Evolutionary conservation across 78 protist genomes (phyloP), one percentile per base, ranked within the genome.

Genomic region (Monosiga brevicollis): DNA sequence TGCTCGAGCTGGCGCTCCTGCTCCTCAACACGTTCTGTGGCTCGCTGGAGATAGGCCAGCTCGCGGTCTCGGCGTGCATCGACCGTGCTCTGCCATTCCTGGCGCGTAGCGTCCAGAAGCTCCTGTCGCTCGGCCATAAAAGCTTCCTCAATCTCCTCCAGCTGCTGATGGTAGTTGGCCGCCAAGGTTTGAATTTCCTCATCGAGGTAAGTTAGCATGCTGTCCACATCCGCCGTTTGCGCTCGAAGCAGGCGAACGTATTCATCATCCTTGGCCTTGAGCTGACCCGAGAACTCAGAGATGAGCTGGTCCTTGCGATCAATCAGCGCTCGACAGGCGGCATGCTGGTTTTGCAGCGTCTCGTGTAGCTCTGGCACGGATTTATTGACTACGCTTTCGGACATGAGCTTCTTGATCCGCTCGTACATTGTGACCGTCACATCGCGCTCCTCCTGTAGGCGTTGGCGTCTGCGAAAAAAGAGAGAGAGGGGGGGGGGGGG

Each of bases 181-280:
- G 79, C 76, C 77, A 81, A 83, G 38, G 25, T 1, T 2, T 29
- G 0, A 78, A 88, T 82, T 72, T 73, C 29, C 42, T 73, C 32
- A 42, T 71, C 54, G 88, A 88, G 83, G 39, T 32, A 9, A 0
- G 35, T 81, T 78, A 93, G 74, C 36, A 90, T 82, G 11, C 0
- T 3, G 77, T 89, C 96, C 22, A 93, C 83, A 42, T 90, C 93
- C 20, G 83, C 88, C 0, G 89, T 84, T 55, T 90, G 88, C 76
- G 37, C 29, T 79, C 84, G 83, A 29, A 93, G 84, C 24, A 77
- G 49, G 42, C 81, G 72, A 25, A 89, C 91, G 82, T 89, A 93
- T 43, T 90, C 93, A 2, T 90, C 91, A 73, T 90, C 92, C 81
- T 89, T 88, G 32, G 75, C 38, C 74, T 76, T 76, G 70, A 93